phyloP scores from a whole-genome alignment of 371 early-diverging fungal genomes.

The Mucor velutinosus region DNA sequence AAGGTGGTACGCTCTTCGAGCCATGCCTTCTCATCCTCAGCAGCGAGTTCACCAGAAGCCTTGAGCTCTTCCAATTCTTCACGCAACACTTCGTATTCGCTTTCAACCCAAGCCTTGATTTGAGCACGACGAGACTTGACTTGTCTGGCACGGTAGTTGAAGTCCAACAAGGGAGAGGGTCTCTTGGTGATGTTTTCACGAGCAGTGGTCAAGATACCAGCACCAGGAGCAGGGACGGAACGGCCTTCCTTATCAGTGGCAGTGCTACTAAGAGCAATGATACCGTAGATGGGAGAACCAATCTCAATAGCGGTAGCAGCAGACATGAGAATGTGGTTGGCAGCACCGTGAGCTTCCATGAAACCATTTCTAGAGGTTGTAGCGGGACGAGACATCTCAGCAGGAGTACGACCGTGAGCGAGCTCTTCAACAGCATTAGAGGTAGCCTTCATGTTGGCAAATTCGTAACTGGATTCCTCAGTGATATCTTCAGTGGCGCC shows the following conservation, averaged over 20 bases:
- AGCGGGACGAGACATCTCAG: slow-evolving; percentile 92
- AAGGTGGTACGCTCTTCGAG: slow-evolving; percentile 79
- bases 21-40: slow-evolving; percentile 67
- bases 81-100: slow-evolving; percentile 74
- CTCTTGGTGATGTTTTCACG: slow-evolving; percentile 72
- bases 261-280: slow-evolving; percentile 91
- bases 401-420: slow-evolving; percentile 84
- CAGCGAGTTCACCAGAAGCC: slow-evolving; percentile 59
- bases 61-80: slow-evolving; percentile 79
- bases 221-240: slow-evolving; percentile 95
- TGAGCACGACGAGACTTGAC: slow-evolving; percentile 78
- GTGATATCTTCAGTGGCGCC: slow-evolving; percentile 95
- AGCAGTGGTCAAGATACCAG: slow-evolving; percentile 95
- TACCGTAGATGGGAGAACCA: slow-evolving; percentile 94
- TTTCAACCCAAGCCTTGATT: slow-evolving; percentile 86
- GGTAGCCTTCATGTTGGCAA: slow-evolving; percentile 98
- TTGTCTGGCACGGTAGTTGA: slow-evolving; percentile 91
- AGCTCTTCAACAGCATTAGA: slow-evolving; percentile 85
- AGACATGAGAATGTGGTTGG: slow-evolving; percentile 90
- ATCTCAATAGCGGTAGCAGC: slow-evolving; percentile 91
- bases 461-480: slow-evolving; percentile 94
- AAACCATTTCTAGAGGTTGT: slow-evolving; percentile 93
- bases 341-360: slow-evolving; percentile 96
- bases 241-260: slow-evolving; percentile 97
- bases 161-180: slow-evolving; percentile 80